Evolutionary conservation across 2,329 filamentous ascomycete genomes (phyloP).

Genomic region (Gaeumannomyces sp.): DNA sequence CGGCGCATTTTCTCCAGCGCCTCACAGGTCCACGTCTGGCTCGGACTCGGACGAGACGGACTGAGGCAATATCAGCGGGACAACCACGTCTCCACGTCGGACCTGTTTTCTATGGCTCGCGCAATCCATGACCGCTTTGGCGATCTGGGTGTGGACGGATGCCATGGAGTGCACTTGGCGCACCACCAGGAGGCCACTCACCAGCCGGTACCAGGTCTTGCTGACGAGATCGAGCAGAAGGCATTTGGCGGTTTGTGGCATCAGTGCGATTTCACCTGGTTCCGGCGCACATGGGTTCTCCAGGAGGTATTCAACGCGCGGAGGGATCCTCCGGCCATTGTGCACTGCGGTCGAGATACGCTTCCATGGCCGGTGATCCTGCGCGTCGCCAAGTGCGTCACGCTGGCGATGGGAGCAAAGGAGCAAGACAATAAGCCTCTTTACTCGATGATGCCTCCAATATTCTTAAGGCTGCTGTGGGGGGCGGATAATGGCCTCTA

Average conservation of each 20-base stretch:
- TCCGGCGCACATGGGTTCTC: constrained; percentile 14
- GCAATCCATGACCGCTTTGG: constrained; percentile 4
- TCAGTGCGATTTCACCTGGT: constrained; percentile 10
- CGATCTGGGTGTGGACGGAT: not conserved
- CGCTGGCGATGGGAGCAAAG: not conserved
- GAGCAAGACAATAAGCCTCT: not conserved
- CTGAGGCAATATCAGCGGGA: not conserved
- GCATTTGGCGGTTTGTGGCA: not conserved
- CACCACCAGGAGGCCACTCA: no score
- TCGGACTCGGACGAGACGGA: constrained; percentile 7
- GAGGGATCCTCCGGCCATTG: not conserved
- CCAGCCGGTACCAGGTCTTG: not conserved
- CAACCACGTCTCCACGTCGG: not conserved
- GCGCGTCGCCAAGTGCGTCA: not conserved
- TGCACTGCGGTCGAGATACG: not conserved
- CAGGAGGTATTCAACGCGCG: constrained; percentile 12
- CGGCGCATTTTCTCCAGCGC: constrained; percentile 12
- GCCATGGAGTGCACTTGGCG: no score
- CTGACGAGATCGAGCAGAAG: not conserved
- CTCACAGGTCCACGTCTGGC: constrained; percentile 12
- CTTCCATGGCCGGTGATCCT: not conserved
- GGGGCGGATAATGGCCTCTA: no score
- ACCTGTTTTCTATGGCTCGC: not conserved
- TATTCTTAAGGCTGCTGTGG: not conserved
- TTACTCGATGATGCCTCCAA: not conserved